phyloP scores from a whole-genome alignment of 2,329 filamentous ascomycete genomes.

The Aureobasidium melanogenum region DNA sequence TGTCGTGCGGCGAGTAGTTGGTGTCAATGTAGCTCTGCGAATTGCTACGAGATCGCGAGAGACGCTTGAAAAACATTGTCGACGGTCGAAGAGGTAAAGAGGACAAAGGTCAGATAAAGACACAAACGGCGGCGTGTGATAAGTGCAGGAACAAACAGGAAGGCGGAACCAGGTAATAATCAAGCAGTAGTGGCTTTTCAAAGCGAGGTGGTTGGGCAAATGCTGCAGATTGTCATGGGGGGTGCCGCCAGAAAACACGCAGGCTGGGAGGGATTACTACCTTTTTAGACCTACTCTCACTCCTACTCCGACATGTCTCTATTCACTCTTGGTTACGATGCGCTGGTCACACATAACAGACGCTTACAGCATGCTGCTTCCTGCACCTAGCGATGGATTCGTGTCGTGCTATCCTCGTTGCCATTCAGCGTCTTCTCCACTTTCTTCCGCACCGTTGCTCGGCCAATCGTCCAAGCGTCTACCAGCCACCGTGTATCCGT shows the following conservation, averaged over 20 bases:
- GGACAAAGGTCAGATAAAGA: constrained; percentile 15
- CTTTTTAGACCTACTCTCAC: neutral
- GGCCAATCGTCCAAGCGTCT: constrained; percentile 4
- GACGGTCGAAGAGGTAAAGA: neutral
- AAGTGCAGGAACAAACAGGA: constrained; percentile 1
- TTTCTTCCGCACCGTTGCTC: neutral
- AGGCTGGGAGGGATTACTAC: neutral
- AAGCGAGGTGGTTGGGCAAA: constrained; percentile 7
- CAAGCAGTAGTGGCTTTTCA: constrained; percentile 8
- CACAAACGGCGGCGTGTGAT: neutral
- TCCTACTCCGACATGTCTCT: neutral
- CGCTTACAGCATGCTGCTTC: neutral
- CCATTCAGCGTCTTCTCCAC: neutral
- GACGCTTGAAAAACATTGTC: constrained; percentile 42
- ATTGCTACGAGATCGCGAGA: constrained; percentile 34
- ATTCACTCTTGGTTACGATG: neutral
- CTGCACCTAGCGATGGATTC: neutral
- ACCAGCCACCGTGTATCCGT: neutral
- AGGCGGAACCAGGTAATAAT: constrained; percentile 3
- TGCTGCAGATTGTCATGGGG: neutral
- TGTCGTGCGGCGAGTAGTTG: constrained; percentile 33
- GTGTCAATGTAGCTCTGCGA: constrained; percentile 42
- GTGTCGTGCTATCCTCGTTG: constrained; percentile 6
- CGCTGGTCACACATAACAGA: neutral
- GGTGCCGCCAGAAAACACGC: neutral